Percentiles rank a stretch among this genome's conserved stretches.
phyloP scores from a whole-genome alignment of 2,329 filamentous ascomycete species.

The Fusarium sp. region DNA sequence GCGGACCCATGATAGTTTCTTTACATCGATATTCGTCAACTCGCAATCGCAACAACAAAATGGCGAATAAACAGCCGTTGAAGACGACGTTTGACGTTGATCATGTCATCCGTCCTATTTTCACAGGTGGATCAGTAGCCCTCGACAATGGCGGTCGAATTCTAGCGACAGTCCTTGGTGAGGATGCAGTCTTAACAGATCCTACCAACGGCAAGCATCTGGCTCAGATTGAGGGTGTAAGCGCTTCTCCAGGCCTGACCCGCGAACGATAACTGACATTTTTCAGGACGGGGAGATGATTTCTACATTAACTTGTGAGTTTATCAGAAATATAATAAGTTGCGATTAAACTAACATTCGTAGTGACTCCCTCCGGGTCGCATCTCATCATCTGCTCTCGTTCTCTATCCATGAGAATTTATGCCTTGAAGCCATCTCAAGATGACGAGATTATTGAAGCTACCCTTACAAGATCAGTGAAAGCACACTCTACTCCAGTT shows the following conservation, averaged over 20 bases:
- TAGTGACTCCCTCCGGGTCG: constrained; percentile 87
- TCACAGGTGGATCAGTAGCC: constrained; percentile 88
- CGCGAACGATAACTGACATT: constrained; percentile 32
- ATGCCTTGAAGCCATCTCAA: constrained; percentile 71
- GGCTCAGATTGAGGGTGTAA: constrained; percentile 86
- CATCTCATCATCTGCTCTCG: constrained; percentile 92
- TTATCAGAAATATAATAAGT: constrained; percentile 1
- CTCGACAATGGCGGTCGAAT: constrained; percentile 84
- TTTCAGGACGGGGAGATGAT: constrained; percentile 80
- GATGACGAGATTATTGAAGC: constrained; percentile 69
- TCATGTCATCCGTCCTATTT: constrained; percentile 89
- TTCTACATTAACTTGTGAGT: constrained; percentile 74
- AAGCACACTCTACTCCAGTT: constrained; percentile 90
- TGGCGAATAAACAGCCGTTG: constrained; percentile 71
- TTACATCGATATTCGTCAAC: constrained; percentile 32
- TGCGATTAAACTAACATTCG: constrained; percentile 27
- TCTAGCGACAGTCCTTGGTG: constrained; percentile 88
- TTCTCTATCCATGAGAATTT: constrained; percentile 96
- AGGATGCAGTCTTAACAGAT: constrained; percentile 90
- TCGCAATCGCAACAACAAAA: constrained; percentile 36
- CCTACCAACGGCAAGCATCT: constrained; percentile 84
- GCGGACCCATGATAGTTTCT: constrained; percentile 37
- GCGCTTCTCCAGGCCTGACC: constrained; percentile 17
- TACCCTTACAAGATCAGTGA: constrained; percentile 80
- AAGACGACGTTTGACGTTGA: constrained; percentile 92